A percentile compares a stretch with the other conserved stretches of the same genome.
Evolutionary conservation across 2,329 filamentous ascomycete species (phyloP).

Genomic region (Colletotrichum sp.): DNA sequence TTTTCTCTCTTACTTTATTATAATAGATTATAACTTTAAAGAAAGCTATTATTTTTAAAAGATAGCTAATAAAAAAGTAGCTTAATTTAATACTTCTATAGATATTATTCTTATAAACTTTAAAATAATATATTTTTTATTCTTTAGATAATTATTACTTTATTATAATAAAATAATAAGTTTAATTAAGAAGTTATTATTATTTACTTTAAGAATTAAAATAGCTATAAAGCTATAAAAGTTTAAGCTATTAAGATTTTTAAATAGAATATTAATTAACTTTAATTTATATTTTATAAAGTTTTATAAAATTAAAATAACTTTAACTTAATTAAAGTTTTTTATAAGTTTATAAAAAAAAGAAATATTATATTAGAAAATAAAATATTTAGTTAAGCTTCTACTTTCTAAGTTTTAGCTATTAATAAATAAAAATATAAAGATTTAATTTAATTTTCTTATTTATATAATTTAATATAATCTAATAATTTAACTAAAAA

Average conservation of each 20-base stretch:
- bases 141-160: neutral
- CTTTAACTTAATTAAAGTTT: neutral
- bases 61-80: neutral
- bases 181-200: neutral
- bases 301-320: neutral
- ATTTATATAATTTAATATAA: no score
- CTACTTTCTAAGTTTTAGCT: no score
- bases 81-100: neutral
- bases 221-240: neutral
- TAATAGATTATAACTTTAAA: neutral
- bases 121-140: neutral
- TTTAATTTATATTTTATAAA: neutral
- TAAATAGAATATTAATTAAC: neutral
- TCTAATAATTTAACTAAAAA: no score
- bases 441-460: no score
- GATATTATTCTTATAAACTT: neutral
- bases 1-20: no score
- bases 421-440: no score
- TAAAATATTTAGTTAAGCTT: no score
- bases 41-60: neutral
- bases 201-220: neutral
- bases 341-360: neutral
- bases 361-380: no score
- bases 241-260: neutral
- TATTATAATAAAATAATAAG: neutral